Base-by-base conservation (phyloP, 2,329 filamentous ascomycete species). In the Tolypocladium tundrense region DNA sequence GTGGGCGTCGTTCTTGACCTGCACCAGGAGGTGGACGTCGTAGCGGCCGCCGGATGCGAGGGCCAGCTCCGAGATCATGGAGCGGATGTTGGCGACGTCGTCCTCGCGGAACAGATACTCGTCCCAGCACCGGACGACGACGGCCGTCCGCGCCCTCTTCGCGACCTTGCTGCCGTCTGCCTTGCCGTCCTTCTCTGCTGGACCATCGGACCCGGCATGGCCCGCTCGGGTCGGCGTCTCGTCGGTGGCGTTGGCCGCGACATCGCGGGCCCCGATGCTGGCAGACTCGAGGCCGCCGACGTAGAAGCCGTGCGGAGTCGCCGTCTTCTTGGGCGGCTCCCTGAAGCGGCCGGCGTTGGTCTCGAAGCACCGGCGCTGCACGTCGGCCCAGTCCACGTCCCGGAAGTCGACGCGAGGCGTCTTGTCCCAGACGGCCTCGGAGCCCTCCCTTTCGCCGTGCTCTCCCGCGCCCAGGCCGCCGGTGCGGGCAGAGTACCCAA, bases 381-480 rank as follows among this genome's bases (percentile, higher is more conserved):
- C 85, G 56, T 88, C 84, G 19, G 84, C 88, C 93, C 93, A 97
- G 66, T 89, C 82, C 27, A 95, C 79, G 3, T 82, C 77, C 21
- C 84, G 80, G 71, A 86, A 97, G 70, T 96, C 90, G 13, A 97
- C 86, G 60, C 88, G 85, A 4, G 84, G 79, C 4, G 78, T 76
- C 53, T 84, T 79, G 14, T 83, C 78, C 91, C 92, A 97, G 10
- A 96, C 86, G 27, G 81, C 77, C 48, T 92, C 88, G n/a, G 85
- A 81, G 4, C 91, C 92, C 63, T 94, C 88, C 54, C 81, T 85
- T 61, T 97, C 89, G 27, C 91, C 91, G 65, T 91, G 86, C 71
- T 95, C 83, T 13, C 90, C 92, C n/a, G 89, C 86, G 5, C 93
- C 91, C 33, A 88, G 85, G 1, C 93, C 93, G 14, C 93, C 93